Conservation (phyloP, 2,329 filamentous ascomycete species). For the Sporothrix curviconia region DNA sequence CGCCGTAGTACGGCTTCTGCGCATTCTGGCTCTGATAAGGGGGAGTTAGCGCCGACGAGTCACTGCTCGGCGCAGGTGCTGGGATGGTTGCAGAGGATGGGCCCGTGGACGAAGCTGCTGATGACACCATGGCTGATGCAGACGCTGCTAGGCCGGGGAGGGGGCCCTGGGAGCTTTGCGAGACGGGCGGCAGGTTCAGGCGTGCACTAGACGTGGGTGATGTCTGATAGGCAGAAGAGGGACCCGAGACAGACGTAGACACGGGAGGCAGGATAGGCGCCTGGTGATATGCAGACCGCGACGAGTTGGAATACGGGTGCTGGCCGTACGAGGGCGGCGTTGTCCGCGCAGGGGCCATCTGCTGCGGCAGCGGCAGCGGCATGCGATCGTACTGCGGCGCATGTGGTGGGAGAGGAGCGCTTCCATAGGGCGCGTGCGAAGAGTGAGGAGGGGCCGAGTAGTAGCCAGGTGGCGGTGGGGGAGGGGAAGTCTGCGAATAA, state of each 20-base stretch:
- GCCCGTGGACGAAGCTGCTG: too few species aligned
- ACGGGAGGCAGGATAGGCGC: slow-evolving; percentile 15
- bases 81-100: not conserved
- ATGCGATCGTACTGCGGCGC: slow-evolving; percentile 14
- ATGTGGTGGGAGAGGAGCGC: slow-evolving; percentile 17
- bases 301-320: slow-evolving; percentile 12
- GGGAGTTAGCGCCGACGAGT: slow-evolving; percentile 11
- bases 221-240: slow-evolving; percentile 7
- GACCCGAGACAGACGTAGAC: not conserved
- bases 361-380: slow-evolving; percentile 16
- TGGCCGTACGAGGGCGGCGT: slow-evolving; percentile 7
- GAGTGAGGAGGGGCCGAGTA: slow-evolving; percentile 11
- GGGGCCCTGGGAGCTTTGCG: slow-evolving; percentile 6
- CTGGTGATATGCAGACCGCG: slow-evolving; percentile 16
- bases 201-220: slow-evolving; percentile 12
- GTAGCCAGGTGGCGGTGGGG: slow-evolving; percentile 26
- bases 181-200: slow-evolving; percentile 12
- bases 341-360: not conserved
- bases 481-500: slow-evolving; percentile 22
- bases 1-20: slow-evolving; percentile 39
- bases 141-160: slow-evolving; percentile 9
- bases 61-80: not conserved
- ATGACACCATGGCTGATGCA: not conserved
- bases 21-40: slow-evolving; percentile 31
- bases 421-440: not conserved